Conservation (phyloP, 441 rosid genomes). For the Lepidium campestre region DNA sequence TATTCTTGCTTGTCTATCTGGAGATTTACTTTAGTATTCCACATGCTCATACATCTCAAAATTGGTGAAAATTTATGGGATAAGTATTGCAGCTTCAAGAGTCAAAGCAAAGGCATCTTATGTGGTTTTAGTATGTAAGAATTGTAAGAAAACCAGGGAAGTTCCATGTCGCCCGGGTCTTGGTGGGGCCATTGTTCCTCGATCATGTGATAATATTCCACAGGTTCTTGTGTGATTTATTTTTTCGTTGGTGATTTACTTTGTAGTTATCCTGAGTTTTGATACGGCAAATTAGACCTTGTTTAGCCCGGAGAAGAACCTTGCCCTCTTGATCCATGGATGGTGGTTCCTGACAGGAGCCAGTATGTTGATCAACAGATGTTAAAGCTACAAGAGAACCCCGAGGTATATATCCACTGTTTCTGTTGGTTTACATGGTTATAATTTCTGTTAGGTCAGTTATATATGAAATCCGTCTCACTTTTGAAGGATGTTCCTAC, state of each 20-base stretch:
- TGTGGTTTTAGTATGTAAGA: conserved; percentile 81
- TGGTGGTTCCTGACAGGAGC: conserved; percentile 89
- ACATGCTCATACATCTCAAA: conserved; percentile 91
- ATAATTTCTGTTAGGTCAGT: background rate
- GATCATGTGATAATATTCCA: conserved; percentile 83
- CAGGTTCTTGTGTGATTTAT: conserved; percentile 45
- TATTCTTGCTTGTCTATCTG: background rate
- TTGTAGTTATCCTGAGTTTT: background rate
- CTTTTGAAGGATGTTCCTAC: conserved; percentile 86
- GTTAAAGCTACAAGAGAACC: conserved; percentile 89
- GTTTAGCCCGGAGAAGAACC: conserved; percentile 82
- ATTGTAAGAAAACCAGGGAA: conserved; percentile 64
- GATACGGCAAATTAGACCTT: background rate
- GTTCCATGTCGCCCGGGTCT: conserved; percentile 94
- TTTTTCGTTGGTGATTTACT: background rate
- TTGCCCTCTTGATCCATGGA: conserved; percentile 96
- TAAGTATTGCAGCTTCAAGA: conserved; percentile 92
- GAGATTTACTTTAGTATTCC: background rate
- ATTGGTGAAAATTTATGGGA: conserved; percentile 82
- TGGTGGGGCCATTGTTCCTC: conserved; percentile 97
- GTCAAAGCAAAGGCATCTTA: conserved; percentile 93
- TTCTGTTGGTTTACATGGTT: background rate
- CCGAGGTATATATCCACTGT: conserved; percentile 50
- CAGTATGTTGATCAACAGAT: conserved; percentile 96
- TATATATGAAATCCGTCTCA: background rate